These are phyloP conservation scores for Mallotus japonicus DNA, from an alignment of 441 rosid genomes.

Conservation along the genomic window DNA sequence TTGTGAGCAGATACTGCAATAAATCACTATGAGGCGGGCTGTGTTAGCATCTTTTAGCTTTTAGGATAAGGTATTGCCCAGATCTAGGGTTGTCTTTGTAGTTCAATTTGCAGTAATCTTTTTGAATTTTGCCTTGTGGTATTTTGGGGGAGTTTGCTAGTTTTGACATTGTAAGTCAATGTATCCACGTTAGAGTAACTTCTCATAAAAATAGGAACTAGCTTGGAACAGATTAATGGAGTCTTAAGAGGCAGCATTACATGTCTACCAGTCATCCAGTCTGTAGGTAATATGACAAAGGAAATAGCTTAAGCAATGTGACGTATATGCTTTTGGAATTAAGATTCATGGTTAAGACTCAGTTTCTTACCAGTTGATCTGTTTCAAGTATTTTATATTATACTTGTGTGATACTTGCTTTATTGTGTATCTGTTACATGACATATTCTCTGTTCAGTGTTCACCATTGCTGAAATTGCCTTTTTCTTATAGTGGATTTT, in stretches of 20 bases:
- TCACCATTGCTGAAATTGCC: neutral
- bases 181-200: too few species aligned
- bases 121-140: too few species aligned
- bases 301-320: neutral
- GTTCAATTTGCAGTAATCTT: neutral
- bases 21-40: neutral
- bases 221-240: neutral
- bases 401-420: neutral
- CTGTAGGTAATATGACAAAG: neutral
- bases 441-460: neutral
- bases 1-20: neutral
- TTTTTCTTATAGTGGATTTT: neutral
- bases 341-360: neutral
- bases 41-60: constrained; percentile 1
- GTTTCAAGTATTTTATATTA: neutral
- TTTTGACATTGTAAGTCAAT: too few species aligned
- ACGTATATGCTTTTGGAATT: constrained; percentile 2
- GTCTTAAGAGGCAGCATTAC: neutral
- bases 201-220: too few species aligned
- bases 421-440: neutral
- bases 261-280: neutral
- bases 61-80: neutral
- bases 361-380: neutral
- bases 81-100: neutral
- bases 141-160: too few species aligned